Base-by-base conservation (phyloP, 805 yeast genomes). In the Spathaspora arborariae region DNA sequence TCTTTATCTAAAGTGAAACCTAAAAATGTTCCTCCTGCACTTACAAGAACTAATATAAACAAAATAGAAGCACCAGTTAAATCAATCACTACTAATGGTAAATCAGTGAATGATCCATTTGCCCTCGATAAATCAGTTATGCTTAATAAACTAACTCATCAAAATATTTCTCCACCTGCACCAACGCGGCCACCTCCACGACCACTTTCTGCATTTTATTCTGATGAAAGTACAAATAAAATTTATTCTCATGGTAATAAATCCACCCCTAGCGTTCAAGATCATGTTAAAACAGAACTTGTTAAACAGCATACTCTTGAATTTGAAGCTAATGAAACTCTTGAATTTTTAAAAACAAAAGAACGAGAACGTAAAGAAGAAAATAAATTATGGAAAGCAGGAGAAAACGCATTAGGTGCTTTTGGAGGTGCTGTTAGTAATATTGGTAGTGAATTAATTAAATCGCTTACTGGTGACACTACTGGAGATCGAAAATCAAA, bases 121-220 rank as follows among this genome's bases (percentile, higher is more conserved):
- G 64, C 77, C 3, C 66, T 75, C 30, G 78, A 75, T 45, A 72
- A 64, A 52, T 53, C 72, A 6, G 70, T 66, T 50, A 42, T 70
- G 13, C 21, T 52, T 60, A 22, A 21, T 15, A 30, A 30, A 30
- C 35, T 20, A 13, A 20, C 22, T 18, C 40, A 13, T 41, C 43
- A 20, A 47, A 54, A 35, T 48, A 45, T 40, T 36, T 33, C 18
- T 35, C 22, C 27, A 2, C 22, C 16, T 2, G 39, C 41, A 18
- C 47, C 50, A 41, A 13, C 15, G 10, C 22, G 22, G n/a, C 27
- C 45, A 22, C 34, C 46, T 7, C 20, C 33, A 33, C 50, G 50
- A 20, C 50, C 50, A 10, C 42, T 47, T 20, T 35, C 42, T 26
- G 50, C 50, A 13, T 44, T 24, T 35, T 47, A 34, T 18, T 42